Conservation (phyloP, 371 early-diverging fungal genomes). For the Blakeslea trispora region DNA sequence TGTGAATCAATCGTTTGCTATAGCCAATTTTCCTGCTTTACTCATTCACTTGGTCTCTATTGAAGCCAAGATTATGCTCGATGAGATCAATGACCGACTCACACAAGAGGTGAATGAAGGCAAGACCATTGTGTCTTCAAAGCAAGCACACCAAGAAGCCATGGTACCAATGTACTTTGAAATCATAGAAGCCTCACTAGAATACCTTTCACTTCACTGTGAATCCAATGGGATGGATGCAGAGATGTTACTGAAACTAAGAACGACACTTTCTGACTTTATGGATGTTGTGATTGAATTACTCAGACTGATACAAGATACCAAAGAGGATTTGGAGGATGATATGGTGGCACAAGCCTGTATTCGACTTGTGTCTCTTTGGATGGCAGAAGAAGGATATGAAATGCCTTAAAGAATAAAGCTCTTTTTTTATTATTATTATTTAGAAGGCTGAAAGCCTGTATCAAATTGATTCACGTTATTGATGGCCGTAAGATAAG, state of each 20-base stretch:
- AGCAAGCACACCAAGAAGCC: slow-evolving; percentile 30
- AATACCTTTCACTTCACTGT: slow-evolving; percentile 28
- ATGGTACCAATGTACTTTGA: slow-evolving; percentile 51
- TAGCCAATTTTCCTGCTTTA: slow-evolving; percentile 46
- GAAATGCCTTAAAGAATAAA: slow-evolving; percentile 27
- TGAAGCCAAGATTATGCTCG: slow-evolving; percentile 55
- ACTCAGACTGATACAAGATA: slow-evolving; percentile 37
- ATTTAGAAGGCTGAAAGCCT: too few species aligned
- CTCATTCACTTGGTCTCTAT: slow-evolving; percentile 50
- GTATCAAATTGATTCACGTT: too few species aligned
- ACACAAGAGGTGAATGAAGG: slow-evolving; percentile 25
- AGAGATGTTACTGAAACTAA: slow-evolving; percentile 43
- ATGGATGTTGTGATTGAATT: slow-evolving; percentile 49
- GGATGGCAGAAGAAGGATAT: slow-evolving; percentile 52
- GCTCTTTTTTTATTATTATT: neutral
- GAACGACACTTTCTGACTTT: slow-evolving; percentile 40
- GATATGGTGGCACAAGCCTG: slow-evolving; percentile 48
- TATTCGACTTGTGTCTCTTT: slow-evolving; percentile 42
- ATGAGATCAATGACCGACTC: slow-evolving; percentile 43
- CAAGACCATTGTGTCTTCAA: slow-evolving; percentile 16
- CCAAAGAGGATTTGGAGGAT: slow-evolving; percentile 30
- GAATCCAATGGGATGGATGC: slow-evolving; percentile 39
- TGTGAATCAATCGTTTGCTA: slow-evolving; percentile 15
- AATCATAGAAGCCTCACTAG: slow-evolving; percentile 49
- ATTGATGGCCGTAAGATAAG: too few species aligned